Evolutionary conservation across 352 stramenopile genomes (phyloP), one percentile per base, ranked within the genome.

Genomic region (Blastocystis sp.): DNA sequence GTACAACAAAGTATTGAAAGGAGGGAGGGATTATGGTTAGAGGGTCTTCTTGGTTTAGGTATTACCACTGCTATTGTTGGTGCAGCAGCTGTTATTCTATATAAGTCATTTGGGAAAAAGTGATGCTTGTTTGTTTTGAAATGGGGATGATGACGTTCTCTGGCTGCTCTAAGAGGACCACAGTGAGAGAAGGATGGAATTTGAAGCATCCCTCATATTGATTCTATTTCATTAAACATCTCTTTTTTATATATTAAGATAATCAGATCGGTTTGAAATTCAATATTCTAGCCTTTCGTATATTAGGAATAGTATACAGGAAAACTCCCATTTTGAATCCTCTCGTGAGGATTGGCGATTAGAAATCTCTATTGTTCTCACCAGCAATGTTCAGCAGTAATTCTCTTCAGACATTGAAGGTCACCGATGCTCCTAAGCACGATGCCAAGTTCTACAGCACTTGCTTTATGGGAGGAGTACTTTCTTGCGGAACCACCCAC

Each of bases 401-500:
- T 57, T 78, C 66, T 58, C 66, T 78, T 14, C 16, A 58, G 19
- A 29, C 43, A 11, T 29, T 78, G 12, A 78, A 59, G 66, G 66
- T 39, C 16, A 78, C 66, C 6, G 66, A 78, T 39, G 65, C 35
- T 78, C 58, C 46, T 46, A 71, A 66, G 78, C 93, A 97, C 89
- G 92, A 95, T 89, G 93, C 90, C 81, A 90, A 90, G 78, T 97
- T 96, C 92, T 97, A 97, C 89, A 91, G 90, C 89, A 96, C 96
- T 92, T 97, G 94, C 92, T 96, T 96, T 92, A 91, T 96, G 59
- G 94, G 91, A 67, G 94, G 94, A 88, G 88, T 97, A 59, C 90
- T 97, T 29, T 95, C 93, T 86, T 97, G 94, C 90, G 94, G 94
- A 58, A 89, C 95, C 39, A 97, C 94, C 56, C 94, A 97, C 92